Conservation (phyloP, 148 eudicot species). For the Chenopodium berlandieri region DNA sequence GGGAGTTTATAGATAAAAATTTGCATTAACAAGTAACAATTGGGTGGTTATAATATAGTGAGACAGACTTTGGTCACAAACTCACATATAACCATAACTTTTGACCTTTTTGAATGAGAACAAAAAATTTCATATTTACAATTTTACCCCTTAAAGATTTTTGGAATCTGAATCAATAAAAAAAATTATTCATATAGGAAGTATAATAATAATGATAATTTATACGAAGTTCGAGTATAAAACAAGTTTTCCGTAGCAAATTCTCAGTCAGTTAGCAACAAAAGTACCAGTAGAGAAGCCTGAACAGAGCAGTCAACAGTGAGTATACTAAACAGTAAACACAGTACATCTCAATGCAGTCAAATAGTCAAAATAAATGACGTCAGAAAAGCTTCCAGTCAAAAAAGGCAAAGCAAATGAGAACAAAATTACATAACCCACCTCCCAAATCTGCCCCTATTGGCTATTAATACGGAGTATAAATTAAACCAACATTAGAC, state of each 20-base stretch:
- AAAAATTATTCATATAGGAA: neutral
- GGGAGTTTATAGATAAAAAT: no score
- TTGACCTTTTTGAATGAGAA: no score
- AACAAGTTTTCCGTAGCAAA: neutral
- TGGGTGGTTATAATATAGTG: no score
- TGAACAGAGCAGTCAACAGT: neutral
- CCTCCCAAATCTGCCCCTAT: conserved; percentile 1
- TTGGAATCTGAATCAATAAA: neutral
- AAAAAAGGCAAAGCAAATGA: conserved; percentile 3
- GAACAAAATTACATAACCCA: neutral
- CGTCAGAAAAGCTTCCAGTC: conserved; percentile 6
- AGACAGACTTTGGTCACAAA: no score
- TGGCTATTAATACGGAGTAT: no score
- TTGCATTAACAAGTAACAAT: no score
- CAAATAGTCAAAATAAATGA: conserved; percentile 19
- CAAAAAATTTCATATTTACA: neutral
- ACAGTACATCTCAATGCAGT: neutral
- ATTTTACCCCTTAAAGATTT: neutral
- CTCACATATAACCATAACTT: no score
- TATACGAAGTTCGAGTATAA: no score
- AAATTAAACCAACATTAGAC: no score
- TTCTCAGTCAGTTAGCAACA: conserved; percentile 3
- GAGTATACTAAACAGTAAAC: neutral
- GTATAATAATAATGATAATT: no score
- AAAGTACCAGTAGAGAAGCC: no score